Evolutionary conservation across 2,329 filamentous ascomycete species (phyloP), one percentile per base, ranked within the genome.

Genomic region (Acrocalymma vagum): DNA sequence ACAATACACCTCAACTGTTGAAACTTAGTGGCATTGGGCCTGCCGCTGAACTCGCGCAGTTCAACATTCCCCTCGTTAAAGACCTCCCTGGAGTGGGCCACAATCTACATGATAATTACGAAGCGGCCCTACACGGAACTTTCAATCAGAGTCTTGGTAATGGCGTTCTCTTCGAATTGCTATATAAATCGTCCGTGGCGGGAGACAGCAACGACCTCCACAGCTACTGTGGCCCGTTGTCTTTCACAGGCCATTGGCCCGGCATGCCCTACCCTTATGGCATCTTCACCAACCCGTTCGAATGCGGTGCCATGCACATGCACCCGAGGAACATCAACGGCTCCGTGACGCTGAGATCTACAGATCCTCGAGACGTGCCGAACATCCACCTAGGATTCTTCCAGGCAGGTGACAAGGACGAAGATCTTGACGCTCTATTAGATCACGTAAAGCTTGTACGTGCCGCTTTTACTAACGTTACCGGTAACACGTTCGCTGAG

Each of bases 81-180:
- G 75, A 86, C 46, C 78, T 82, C 0, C 78, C 79, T 1, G 81
- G 84, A 29, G 83, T 88, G 3, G 85, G 85, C 5, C 78, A 77
- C 42, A 84, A 87, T 65, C 72, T 88, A 4, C 75, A 84, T 33
- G 85, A 88, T 57, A 82, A 84, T 29, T 79, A 79, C 28, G 79
- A 78, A 45, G 34, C 51, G 9, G 41, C 48, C 8, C 72, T 82
- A n/a, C n/a, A n/a, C n/a, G n/a, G n/a, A n/a, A n/a, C n/a, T 11
- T 71, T 76, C 0, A 78, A 77, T 38, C 65, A 75, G 34, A 60
- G 70, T 15, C 53, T 48, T 2, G 63, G 53, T 33, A 67, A 72
- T 45, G 63, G 63, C 17, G 28, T 55, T 14, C 35, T 62, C 1
- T 47, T 69, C 25, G 70, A 72, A 56, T n/a, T n/a, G n/a, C n/a